Base-by-base conservation (phyloP, 1,139 yeast species). In the Kodamaea plutei region DNA sequence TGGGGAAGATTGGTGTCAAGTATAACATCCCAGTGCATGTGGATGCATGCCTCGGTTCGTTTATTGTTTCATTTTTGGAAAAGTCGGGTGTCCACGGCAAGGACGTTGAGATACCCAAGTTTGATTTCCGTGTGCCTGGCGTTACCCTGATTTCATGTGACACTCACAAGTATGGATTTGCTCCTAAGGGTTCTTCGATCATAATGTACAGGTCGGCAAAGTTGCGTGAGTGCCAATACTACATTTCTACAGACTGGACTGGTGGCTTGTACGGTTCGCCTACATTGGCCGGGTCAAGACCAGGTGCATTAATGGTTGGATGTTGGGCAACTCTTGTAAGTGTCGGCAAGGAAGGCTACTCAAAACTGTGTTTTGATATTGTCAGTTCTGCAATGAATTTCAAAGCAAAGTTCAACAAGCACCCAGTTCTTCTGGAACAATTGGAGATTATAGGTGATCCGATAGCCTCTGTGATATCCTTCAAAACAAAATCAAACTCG, bases 81-180 rank as follows among this genome's bases (percentile, higher is more conserved):
- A 71, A 73, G 35, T 73, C 88, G 3, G 77, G 78, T 4, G 75
- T 79, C 36, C 72, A 72, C 28, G 70, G 60, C 3, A n/a, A n/a
- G n/a, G 48, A 50, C 23, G 40, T 28, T 5, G 54, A 23, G 9
- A 51, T 79, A 2, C 89, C 93, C 10, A 48, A 62, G 11, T 89
- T 89, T 59, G 98, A 91, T 55, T 91, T 91, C 59, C 65, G 93
- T 41, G 70, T 87, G 2, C 82, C 87, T 1, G 97, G 97, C 23
- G 97, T 91, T n/a, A 91, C 97, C 1, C 88, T 96, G 4, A 89
- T 91, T 38, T 84, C 96, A 8, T 91, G 97, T 59, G 98, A 91
- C 54, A 89, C 97, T 11, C 98, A 91, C 66, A 91, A 91, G 57
- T 91, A 91, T 52, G 98, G 97, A 2, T 91, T 89, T 67, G 96